Conservation (phyloP, 2,329 filamentous ascomycete genomes). For the Dryadomyces sulphureus region DNA sequence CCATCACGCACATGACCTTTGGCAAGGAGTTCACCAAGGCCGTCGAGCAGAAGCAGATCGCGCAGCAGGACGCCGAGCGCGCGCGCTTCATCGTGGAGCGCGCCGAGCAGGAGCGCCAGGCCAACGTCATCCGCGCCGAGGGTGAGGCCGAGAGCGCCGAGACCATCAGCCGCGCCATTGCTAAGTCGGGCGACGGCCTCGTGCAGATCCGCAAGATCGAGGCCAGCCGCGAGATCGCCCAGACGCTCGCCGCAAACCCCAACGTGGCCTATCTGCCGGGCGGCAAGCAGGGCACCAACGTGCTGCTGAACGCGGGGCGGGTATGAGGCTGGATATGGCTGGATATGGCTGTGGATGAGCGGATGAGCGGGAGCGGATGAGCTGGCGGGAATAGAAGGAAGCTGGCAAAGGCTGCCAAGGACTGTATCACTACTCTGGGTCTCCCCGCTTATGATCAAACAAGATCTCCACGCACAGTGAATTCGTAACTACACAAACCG, state of each 20-base stretch:
- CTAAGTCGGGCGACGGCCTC: constrained; percentile 83
- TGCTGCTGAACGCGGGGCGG: constrained; percentile 37
- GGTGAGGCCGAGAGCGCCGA: constrained; percentile 95
- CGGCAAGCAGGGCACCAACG: constrained; percentile 45
- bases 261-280: constrained; percentile 92
- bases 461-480: no score
- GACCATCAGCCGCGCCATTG: constrained; percentile 79
- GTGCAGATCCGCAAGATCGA: constrained; percentile 96
- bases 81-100: constrained; percentile 97
- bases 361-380: no score
- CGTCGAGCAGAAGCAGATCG: constrained; percentile 99
- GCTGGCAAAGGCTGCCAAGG: no score
- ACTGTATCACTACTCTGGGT: constrained; percentile 1
- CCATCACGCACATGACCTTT: constrained; percentile 99
- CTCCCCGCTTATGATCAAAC: constrained; percentile 8
- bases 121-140: constrained; percentile 95
- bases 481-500: no score
- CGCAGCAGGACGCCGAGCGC: constrained; percentile 94
- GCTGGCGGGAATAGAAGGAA: background rate
- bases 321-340: constrained; percentile 18
- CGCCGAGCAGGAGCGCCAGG: constrained; percentile 96
- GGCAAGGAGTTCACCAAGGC: constrained; percentile 97
- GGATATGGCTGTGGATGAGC: no score
- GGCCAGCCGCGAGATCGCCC: constrained; percentile 88
- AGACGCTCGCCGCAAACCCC: constrained; percentile 76